Base-by-base conservation (phyloP, 2,329 filamentous ascomycete species). In the Aspergillus quadrilineatus region DNA sequence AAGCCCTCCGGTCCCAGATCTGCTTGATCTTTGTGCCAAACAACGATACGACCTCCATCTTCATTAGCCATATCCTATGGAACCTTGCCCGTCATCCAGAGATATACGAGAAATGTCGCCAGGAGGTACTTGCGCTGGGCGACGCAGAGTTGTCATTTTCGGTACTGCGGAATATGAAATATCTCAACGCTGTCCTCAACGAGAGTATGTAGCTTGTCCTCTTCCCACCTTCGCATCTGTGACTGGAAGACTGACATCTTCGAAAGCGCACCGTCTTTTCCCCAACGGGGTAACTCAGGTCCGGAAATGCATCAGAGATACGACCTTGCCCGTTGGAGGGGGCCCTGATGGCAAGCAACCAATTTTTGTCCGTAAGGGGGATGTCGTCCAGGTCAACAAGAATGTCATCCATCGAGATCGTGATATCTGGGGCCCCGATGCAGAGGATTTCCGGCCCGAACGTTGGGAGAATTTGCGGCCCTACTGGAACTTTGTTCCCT, bases 371-470 rank as follows among this genome's bases (percentile, higher is more conserved):
- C 28, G 29, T 14, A 34, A 47, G 9, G 45, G 45, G 22, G 28
- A 47, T 7, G 15, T 51, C 6, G 49, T 51, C 22, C n/a, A 29
- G 12, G 26, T 29, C 49, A 51, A 30, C 49, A 12, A 15, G 43
- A 67, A 71, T 49, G 66, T 70, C 4, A 68, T 75, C 65, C 73
- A 77, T 36, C 71, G 71, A 2, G 66, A 70, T 30, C 66, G 67
- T 51, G 70, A 74, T 45, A 52, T 75, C 50, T 76, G 65, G 62
- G 75, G 75, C 26, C 60, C 66, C 0, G 73, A 76, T 43, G 65
- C 63, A 1, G 56, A 66, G 14, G 46, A 59, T 12, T 68, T 64
- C 37, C 29, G 54, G 5, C 65, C 66, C 1, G 63, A 64, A 15
- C 59, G 65, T 7, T 68, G 60, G 63, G 29, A 34, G 45, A 47